These are phyloP conservation scores for Picea abies DNA, from an alignment of 83 land plant species.

Conservation along the genomic window DNA sequence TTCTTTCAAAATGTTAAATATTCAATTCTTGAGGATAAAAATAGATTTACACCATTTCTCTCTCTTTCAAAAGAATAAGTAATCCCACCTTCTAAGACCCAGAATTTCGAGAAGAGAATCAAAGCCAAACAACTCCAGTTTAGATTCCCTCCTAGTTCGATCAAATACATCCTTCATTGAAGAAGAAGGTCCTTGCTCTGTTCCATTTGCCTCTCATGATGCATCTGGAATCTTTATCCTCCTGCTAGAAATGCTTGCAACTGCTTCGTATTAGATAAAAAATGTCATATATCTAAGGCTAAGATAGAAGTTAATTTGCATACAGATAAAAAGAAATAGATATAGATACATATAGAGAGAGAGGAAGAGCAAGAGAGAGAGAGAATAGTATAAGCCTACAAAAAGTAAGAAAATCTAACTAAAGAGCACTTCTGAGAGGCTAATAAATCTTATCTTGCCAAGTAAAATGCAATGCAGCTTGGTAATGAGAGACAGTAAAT, in stretches of 20 bases:
- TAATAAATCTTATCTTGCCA: too few relatives aligned
- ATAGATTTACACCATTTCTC: not conserved
- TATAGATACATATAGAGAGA: not conserved
- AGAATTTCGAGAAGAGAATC: not conserved
- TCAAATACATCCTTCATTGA: slow-evolving; percentile 39
- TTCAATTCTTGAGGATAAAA: not conserved
- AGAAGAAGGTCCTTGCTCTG: slow-evolving; percentile 29
- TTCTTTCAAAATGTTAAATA: not conserved
- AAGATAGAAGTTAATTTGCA: not conserved
- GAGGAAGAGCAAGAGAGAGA: not conserved
- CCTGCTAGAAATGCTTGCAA: slow-evolving; percentile 33
- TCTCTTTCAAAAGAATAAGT: slow-evolving; percentile 19
- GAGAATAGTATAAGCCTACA: not conserved
- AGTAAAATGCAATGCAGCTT: not conserved
- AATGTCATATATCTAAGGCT: not conserved
- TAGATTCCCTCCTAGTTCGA: slow-evolving; percentile 70
- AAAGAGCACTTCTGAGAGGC: too few relatives aligned
- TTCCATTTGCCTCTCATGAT: slow-evolving; percentile 21
- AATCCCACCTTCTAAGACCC: too few relatives aligned
- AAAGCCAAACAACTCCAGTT: slow-evolving; percentile 91
- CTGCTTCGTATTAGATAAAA: not conserved
- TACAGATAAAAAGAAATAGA: not conserved
- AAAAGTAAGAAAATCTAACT: not conserved
- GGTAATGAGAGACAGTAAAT: not conserved
- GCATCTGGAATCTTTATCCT: slow-evolving; percentile 22